Evolutionary conservation across 768 basidiomycete genomes (phyloP), one percentile per base, ranked within the genome.

Genomic region (Leccinum fibrillosum): DNA sequence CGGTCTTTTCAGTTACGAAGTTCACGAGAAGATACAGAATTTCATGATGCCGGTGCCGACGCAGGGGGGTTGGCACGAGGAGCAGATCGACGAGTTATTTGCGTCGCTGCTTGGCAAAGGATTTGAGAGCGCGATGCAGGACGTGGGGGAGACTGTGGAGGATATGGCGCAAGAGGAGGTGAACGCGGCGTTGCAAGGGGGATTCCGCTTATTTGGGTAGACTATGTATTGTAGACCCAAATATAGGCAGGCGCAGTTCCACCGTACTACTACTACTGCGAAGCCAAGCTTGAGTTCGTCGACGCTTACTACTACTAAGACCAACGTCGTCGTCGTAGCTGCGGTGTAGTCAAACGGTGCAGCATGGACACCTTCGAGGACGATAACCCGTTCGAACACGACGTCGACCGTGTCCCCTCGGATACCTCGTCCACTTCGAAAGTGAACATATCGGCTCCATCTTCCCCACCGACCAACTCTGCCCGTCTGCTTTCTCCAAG

Each of bases 71-170:
- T 99, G 97, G 97, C 93, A 96, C 62, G 94, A 98, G 59, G 93
- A 94, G 67, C 97, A 98, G 75, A 82, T 94, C 54, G 95, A 99
- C 68, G 96, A 98, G 70, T 74, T 98, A 54, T 98, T 99, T 73
- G 81, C 86, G 25, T 92, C 90, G 28, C 72, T 99, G 47, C 78
- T 98, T 30, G 94, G 95, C 1, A 86, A 80, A 69, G 88, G 88
- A 8, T 85, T 83, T 55, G 82, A 84, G 64, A 67, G 69, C 50
- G 68, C 74, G 13, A 64, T 67, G 60, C 62, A 56, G 48, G 62
- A 54, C 51, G 64, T 54, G 48, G 67, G 65, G n/a, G 59, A 74
- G 51, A 74, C 74, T 37, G 69, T 62, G 32, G 66, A 68, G 7
- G 64, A 58, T 35, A 61, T 66, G 39, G 51, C 69, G 53, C 77